These are phyloP conservation scores for Boletus tomentosulus DNA, from an alignment of 768 basidiomycete genomes.

Conservation along the genomic window DNA sequence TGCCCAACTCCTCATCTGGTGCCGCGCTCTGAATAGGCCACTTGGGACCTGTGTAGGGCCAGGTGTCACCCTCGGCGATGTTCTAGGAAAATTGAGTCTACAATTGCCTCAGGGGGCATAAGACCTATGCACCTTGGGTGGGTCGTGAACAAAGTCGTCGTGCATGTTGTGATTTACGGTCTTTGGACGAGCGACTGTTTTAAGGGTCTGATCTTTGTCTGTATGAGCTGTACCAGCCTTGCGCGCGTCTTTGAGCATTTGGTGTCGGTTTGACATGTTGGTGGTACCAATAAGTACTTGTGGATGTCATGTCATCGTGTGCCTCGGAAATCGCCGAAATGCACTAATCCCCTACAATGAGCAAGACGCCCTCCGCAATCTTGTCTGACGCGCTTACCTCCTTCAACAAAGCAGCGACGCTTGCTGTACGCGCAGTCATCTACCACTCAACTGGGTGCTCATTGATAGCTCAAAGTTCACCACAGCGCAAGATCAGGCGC, in stretches of 20 bases:
- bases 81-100: constrained; percentile 11
- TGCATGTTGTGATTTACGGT: constrained; percentile 30
- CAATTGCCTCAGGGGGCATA: neutral
- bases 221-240: neutral
- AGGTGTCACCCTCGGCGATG: neutral
- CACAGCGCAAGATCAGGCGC: constrained; percentile 52
- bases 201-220: neutral
- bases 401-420: constrained; percentile 38
- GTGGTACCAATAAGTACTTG: too few relatives aligned
- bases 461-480: constrained; percentile 39
- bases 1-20: constrained; percentile 11
- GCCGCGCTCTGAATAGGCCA: constrained; percentile 16
- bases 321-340: constrained; percentile 23
- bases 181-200: neutral
- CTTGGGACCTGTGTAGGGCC: constrained; percentile 10
- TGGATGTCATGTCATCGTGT: constrained; percentile 2
- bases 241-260: neutral
- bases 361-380: constrained; percentile 32
- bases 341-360: constrained; percentile 24
- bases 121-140: neutral
- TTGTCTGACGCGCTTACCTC: constrained; percentile 40
- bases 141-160: constrained; percentile 27
- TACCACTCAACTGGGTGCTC: neutral
- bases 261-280: neutral
- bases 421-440: constrained; percentile 32